Conservation (phyloP, 2,329 filamentous ascomycete genomes). For the Ceratocystis cacaofunesta region DNA sequence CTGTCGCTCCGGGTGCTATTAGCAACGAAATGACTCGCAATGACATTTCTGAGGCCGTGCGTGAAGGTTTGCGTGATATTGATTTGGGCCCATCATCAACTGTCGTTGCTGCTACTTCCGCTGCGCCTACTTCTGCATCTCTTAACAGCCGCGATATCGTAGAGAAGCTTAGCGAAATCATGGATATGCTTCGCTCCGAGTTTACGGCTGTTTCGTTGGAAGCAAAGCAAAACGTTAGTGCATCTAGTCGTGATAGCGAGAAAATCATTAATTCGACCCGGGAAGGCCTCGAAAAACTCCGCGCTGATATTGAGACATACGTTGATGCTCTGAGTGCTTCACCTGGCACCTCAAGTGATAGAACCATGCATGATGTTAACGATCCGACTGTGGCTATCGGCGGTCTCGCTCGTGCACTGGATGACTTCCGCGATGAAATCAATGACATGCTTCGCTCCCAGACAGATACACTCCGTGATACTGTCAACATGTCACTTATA, state of each 20-base stretch:
- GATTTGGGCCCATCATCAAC: constrained; percentile 31
- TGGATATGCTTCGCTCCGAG: constrained; percentile 43
- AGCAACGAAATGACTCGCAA: constrained; percentile 36
- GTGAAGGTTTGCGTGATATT: constrained; percentile 40
- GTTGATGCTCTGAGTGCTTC: constrained; percentile 51
- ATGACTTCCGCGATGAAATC: constrained; percentile 53
- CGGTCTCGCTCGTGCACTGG: constrained; percentile 36
- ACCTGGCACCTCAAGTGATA: constrained; percentile 24
- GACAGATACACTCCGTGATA: constrained; percentile 66
- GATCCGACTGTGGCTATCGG: constrained; percentile 60
- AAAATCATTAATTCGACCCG: constrained; percentile 79
- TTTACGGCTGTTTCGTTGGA: constrained; percentile 47
- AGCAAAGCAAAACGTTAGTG: constrained; percentile 63
- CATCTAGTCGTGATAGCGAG: constrained; percentile 68
- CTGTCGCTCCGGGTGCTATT: constrained; percentile 41
- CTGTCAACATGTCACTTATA: constrained; percentile 55
- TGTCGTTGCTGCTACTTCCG: constrained; percentile 3
- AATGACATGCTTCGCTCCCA: constrained; percentile 59
- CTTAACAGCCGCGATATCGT: constrained; percentile 35
- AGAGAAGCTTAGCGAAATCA: constrained; percentile 48
- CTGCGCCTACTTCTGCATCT: constrained; percentile 18
- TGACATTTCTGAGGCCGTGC: constrained; percentile 50
- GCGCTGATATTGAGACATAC: constrained; percentile 66
- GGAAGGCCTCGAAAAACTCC: constrained; percentile 69
- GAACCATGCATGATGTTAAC: constrained; percentile 42